Evolutionary conservation across 176 grass and related monocot genomes (phyloP), one percentile per base, ranked within the genome.

Genomic region (Tillandsia fasciculata): DNA sequence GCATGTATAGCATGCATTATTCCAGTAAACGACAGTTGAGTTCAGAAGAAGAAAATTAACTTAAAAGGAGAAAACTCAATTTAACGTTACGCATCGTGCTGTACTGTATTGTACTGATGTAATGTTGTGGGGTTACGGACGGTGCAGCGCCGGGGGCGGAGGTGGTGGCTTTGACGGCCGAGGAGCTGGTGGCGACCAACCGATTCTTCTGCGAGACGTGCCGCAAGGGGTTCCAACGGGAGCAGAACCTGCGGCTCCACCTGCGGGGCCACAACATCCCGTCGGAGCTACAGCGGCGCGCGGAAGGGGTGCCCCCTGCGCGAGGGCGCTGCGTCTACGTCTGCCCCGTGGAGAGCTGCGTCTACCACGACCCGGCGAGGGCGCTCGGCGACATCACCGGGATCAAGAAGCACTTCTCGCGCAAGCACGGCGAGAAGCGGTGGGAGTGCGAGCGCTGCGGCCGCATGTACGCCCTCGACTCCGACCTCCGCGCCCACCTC

Each of bases 381-480:
- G 74, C 74, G 7, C 74, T 77, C 33, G 74, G 74, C 65, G 74
- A 77, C 52, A 65, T 77, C 74, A 77, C 74, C 12, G 74, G 74
- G 11, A 77, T 77, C 74, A 77, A 77, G 74, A 77, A 77, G 65
- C 74, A 77, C 64, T 77, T 10, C 74, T 68, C 51, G 65, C 74
- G 74, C 10, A 77, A 77, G 74, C 74, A 77, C 29, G 64, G 74
- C 17, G 65, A 68, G 74, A 77, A 77, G 74, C 67, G 57, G 29
- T 77, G 74, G 74, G 66, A 69, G 65, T 77, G 74, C 52, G 65
- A 77, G 51, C 67, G 57, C 51, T 77, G 74, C 65, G 24, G 29
- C 65, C 67, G 68, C 51, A 65, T 33, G 50, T 77, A 77, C 26
- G 74, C 74, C 51, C 64, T 77, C 14, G 64, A 77, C 48, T 77